Base-by-base conservation (phyloP, 228 moss, liverwort and hornwort species). In the Sphagnum fallax region DNA sequence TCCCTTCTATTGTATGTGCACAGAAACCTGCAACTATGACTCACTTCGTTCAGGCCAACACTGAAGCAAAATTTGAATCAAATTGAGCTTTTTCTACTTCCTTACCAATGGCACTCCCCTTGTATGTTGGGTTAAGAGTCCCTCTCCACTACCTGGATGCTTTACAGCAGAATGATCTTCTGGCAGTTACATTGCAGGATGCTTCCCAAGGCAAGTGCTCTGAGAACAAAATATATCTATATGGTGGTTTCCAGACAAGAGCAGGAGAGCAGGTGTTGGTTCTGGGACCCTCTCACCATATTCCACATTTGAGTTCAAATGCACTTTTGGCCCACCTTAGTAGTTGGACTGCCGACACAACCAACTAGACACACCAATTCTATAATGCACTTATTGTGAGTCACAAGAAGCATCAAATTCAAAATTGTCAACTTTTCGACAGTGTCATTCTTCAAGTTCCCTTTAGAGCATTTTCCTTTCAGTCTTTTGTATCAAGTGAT, bases 211-310 rank as follows among this genome's bases (percentile, higher is more conserved):
- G 80, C 60, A 65, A 70, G 18, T 60, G 60, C 16, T 87, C 86
- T 8, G 68, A 61, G 14, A 80, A 90, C 65, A 71, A 93, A 16
- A 74, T 87, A 51, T 86, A 67, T 73, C 72, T 93, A 49, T 89
- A 86, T 67, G 97, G 97, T 68, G 97, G 97, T 62, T 97, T 97
- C 67, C 90, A 91, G 78, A 97, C 97, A 6, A 88, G 84, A 50
- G 90, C 91, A 63, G 88, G 91, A 70, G 97, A 97, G 74, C 97
- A 91, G 91, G 91, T 91, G 71, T 78, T 58, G 1, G 12, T 12
- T 55, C 53, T 55, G 53, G 12, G 53, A 7, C 53, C 53, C 53
- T 32, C 32, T 32, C 32, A 32, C 32, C 32, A 32, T 32, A 32
- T 32, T 32, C 32, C 32, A 32, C 32, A 32, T 32, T 32, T 32